Percentiles rank a stretch among this genome's conserved stretches.
These are phyloP conservation scores for Eucalyptus marginata DNA, from an alignment of 345 rosid genomes.

Conservation along the genomic window DNA sequence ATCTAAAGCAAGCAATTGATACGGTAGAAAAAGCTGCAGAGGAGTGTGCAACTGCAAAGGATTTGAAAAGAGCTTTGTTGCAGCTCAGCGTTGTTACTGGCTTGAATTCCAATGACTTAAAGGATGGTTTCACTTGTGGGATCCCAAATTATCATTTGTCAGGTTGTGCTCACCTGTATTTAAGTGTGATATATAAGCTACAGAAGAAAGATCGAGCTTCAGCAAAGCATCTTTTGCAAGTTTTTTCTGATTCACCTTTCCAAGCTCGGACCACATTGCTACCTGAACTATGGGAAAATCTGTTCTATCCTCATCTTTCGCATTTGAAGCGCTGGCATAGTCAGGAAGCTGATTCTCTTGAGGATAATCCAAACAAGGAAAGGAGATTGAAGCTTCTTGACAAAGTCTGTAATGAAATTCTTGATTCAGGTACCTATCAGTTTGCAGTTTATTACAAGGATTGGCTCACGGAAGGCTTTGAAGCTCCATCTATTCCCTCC, in stretches of 20 bases:
- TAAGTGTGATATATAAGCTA: conserved; percentile 40
- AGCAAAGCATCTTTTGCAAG: conserved; percentile 51
- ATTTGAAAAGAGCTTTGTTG: conserved; percentile 39
- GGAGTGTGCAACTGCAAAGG: conserved; percentile 20
- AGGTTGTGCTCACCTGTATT: conserved; percentile 52
- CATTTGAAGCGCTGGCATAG: conserved; percentile 45
- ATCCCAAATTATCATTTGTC: conserved; percentile 35
- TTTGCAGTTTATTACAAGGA: conserved; percentile 58
- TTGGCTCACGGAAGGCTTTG: conserved; percentile 48
- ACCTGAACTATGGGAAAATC: conserved; percentile 44
- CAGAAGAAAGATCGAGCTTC: conserved; percentile 47
- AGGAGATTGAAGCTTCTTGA: conserved; percentile 42
- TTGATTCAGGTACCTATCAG: conserved; percentile 48
- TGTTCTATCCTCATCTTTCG: conserved; percentile 56
- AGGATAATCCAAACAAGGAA: conserved; percentile 8
- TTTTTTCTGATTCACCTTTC: conserved; percentile 45
- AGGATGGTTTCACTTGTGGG: conserved; percentile 33
- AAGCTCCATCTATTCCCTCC: conserved; percentile 42
- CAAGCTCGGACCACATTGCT: conserved; percentile 34
- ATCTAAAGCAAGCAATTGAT: conserved; percentile 37
- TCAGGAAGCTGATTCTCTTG: conserved; percentile 38
- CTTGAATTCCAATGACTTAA: conserved; percentile 23
- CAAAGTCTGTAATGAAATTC: conserved; percentile 35
- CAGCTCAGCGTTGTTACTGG: conserved; percentile 45
- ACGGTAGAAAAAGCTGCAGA: conserved; percentile 30